These are phyloP conservation scores for Chondrostereum purpureum DNA, from an alignment of 1,284 basidiomycete species.

Conservation along the genomic window DNA sequence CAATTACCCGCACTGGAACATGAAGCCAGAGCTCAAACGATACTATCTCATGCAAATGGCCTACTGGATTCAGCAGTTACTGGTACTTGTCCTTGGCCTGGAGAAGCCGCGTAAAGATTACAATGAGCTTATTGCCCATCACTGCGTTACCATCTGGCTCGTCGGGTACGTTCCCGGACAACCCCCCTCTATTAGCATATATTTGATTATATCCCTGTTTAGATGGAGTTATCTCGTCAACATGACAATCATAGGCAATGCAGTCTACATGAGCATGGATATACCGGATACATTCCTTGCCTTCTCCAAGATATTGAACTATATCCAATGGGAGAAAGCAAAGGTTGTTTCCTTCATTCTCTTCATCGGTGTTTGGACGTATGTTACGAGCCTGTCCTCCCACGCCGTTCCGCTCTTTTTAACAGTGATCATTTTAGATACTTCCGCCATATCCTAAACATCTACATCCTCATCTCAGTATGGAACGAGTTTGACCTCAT, in stretches of 20 bases:
- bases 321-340: constrained; percentile 61
- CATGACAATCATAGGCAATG: constrained; percentile 84
- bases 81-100: constrained; percentile 79
- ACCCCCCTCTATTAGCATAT: constrained; percentile 7
- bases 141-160: constrained; percentile 94
- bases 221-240: constrained; percentile 88
- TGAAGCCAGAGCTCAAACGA: constrained; percentile 80
- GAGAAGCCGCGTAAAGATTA: constrained; percentile 96
- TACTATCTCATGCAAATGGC: constrained; percentile 90
- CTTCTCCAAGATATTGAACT: constrained; percentile 82
- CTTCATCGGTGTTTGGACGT: constrained; percentile 82
- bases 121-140: constrained; percentile 79
- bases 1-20: constrained; percentile 85
- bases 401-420: neutral
- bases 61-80: constrained; percentile 93
- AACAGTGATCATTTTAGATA: constrained; percentile 50
- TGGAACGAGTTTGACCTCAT: constrained; percentile 77
- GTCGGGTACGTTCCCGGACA: constrained; percentile 52
- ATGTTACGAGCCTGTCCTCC: constrained; percentile 29
- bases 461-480: constrained; percentile 83
- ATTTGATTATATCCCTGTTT: constrained; percentile 1
- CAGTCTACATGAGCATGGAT: constrained; percentile 96
- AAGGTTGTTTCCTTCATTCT: constrained; percentile 63
- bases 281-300: constrained; percentile 87
- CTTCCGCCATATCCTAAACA: constrained; percentile 92